A percentile compares a stretch with the other conserved stretches of the same genome.
phyloP scores from a whole-genome alignment of 495 filamentous ascomycete species.

The Aspergillus conjunctus region DNA sequence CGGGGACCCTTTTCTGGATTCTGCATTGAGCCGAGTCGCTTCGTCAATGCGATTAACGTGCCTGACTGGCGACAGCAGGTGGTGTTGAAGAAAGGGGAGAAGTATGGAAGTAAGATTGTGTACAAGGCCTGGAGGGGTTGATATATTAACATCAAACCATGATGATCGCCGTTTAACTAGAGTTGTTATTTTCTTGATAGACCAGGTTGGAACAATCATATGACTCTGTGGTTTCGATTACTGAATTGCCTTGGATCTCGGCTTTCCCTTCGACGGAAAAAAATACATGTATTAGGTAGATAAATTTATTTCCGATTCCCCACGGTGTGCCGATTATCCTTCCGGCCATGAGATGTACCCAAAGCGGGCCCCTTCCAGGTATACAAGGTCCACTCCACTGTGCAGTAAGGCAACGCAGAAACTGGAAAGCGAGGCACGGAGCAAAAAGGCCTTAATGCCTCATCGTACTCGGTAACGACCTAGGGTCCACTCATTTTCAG shows the following conservation, averaged over 20 bases:
- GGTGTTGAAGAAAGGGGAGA: slow-evolving; percentile 74
- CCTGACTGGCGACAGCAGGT: slow-evolving; percentile 77
- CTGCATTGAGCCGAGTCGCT: slow-evolving; percentile 88
- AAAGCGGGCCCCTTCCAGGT: not conserved
- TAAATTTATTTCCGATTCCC: slow-evolving; percentile 1
- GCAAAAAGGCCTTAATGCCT: not conserved
- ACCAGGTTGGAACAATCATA: no score
- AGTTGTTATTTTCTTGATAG: no score
- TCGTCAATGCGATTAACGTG: slow-evolving; percentile 83
- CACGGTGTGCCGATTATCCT: slow-evolving; percentile 13
- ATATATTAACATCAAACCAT: no score
- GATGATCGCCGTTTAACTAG: no score
- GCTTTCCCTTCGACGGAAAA: not conserved
- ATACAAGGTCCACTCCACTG: not conserved
- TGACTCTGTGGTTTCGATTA: no score
- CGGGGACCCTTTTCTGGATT: slow-evolving; percentile 71
- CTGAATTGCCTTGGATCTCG: slow-evolving; percentile 18
- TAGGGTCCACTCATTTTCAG: not conserved
- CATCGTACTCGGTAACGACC: not conserved
- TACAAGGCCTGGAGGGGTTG: slow-evolving; percentile 77
- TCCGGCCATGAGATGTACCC: not conserved
- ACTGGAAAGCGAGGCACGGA: not conserved
- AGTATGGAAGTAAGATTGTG: slow-evolving; percentile 74
- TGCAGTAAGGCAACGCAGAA: not conserved
- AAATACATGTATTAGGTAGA: not conserved